Evolutionary conservation across 1,139 yeast species (phyloP).

Genomic region (Yamadazyma buinensis): DNA sequence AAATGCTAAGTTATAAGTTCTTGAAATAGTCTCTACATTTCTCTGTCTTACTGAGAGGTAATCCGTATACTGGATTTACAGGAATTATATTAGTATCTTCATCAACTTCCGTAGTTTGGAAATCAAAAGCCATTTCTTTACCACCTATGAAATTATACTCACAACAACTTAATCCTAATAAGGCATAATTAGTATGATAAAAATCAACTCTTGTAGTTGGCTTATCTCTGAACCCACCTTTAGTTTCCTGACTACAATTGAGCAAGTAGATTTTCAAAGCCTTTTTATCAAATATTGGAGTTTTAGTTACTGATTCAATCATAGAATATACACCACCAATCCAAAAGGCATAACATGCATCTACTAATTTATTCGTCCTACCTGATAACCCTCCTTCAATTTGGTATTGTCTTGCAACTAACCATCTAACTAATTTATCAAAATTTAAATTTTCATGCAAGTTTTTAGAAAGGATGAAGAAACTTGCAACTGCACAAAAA

Average conservation of each 20-base stretch:
- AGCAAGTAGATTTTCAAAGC: constrained; percentile 65
- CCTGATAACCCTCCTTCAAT: constrained; percentile 88
- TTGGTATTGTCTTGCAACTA: constrained; percentile 59
- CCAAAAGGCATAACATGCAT: constrained; percentile 97
- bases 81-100: constrained; percentile 24
- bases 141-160: constrained; percentile 44
- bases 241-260: constrained; percentile 63
- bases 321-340: constrained; percentile 76
- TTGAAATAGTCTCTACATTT: constrained; percentile 16
- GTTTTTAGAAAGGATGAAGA: constrained; percentile 36
- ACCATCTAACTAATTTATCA: constrained; percentile 57
- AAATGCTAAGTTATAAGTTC: background rate
- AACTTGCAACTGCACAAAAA: constrained; percentile 79
- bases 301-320: constrained; percentile 47
- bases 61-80: constrained; percentile 64
- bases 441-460: constrained; percentile 29
- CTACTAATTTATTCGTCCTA: constrained; percentile 88
- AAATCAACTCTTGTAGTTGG: constrained; percentile 81
- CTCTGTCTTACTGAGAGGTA: constrained; percentile 38
- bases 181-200: constrained; percentile 85
- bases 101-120: constrained; percentile 17
- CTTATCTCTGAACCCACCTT: constrained; percentile 84
- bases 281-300: constrained; percentile 44
- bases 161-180: constrained; percentile 71
- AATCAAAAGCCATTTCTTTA: constrained; percentile 25